Evolutionary conservation across 306 rosid species (phyloP).

Genomic region (Ormosia emarginata): DNA sequence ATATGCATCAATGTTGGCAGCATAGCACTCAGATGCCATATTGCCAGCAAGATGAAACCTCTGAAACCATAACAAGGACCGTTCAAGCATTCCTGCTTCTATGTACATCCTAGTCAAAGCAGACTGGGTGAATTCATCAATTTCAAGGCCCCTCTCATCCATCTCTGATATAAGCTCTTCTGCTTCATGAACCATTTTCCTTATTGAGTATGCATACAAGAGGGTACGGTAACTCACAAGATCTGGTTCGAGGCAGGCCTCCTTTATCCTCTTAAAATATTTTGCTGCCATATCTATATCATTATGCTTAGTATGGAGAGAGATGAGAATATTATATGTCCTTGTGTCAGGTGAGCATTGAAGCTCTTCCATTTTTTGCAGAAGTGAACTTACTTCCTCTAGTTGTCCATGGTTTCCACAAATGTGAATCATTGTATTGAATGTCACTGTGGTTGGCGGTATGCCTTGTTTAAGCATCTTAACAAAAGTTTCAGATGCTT

Average conservation of each 20-base stretch:
- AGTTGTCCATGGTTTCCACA: conserved; percentile 81
- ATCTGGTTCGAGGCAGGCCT: conserved; percentile 57
- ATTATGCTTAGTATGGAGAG: conserved; percentile 60
- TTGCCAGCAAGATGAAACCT: conserved; percentile 68
- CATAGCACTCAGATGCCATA: conserved; percentile 80
- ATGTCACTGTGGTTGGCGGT: conserved; percentile 79
- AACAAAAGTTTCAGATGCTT: conserved; percentile 71
- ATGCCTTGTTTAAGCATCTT: conserved; percentile 79
- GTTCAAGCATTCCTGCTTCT: conserved; percentile 61
- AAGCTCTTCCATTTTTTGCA: conserved; percentile 83
- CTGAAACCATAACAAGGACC: conserved; percentile 75
- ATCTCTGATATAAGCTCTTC: conserved; percentile 67
- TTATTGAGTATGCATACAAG: conserved; percentile 83
- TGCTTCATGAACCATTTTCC: conserved; percentile 71
- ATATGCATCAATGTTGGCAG: conserved; percentile 90
- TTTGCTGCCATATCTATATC: conserved; percentile 59
- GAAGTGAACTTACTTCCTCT: conserved; percentile 63
- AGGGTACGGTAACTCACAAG: conserved; percentile 83
- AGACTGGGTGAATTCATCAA: conserved; percentile 88
- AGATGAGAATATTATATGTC: conserved; percentile 80
- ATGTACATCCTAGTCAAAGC: conserved; percentile 89
- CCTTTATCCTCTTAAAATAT: conserved; percentile 65
- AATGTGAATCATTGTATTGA: conserved; percentile 92
- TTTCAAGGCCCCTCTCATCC: conserved; percentile 64
- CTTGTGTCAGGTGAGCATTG: conserved; percentile 72